Percentiles rank a stretch among this genome's conserved stretches.
Conservation (phyloP, 2,329 filamentous ascomycete genomes). For the Aspergillus sclerotialis region DNA sequence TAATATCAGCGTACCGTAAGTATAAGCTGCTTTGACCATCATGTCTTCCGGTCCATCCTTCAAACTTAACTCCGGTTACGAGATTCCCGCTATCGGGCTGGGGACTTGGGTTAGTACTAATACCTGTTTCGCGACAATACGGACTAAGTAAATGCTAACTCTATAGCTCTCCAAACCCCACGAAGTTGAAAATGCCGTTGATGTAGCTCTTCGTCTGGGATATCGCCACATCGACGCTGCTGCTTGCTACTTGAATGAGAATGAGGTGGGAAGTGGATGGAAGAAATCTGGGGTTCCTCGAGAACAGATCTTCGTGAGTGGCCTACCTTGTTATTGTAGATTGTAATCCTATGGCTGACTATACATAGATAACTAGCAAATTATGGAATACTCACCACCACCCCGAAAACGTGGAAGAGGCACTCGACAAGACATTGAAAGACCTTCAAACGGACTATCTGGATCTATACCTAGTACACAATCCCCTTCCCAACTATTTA, state of each 20-base stretch:
- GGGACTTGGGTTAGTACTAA: conserved; percentile 31
- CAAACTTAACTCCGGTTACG: conserved; percentile 36
- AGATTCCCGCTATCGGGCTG: conserved; percentile 34
- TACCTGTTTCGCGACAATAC: too few species aligned
- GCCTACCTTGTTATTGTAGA: not conserved
- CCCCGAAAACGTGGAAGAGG: conserved; percentile 43
- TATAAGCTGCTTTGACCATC: too few species aligned
- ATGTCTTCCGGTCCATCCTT: conserved; percentile 30
- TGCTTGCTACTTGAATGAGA: conserved; percentile 29
- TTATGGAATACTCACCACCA: conserved; percentile 52
- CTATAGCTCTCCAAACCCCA: conserved; percentile 29
- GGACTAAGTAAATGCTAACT: too few species aligned
- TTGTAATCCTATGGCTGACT: not conserved
- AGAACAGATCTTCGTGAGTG: conserved; percentile 25
- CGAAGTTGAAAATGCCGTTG: conserved; percentile 44
- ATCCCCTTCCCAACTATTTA: conserved; percentile 21
- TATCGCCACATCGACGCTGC: conserved; percentile 42
- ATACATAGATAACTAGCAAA: conserved; percentile 46
- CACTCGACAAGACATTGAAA: conserved; percentile 42
- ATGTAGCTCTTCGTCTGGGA: conserved; percentile 34
- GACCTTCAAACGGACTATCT: conserved; percentile 48
- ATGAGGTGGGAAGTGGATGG: conserved; percentile 25
- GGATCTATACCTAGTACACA: conserved; percentile 43
- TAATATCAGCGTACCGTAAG: too few species aligned
- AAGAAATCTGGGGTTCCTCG: conserved; percentile 26